Base-by-base conservation (phyloP, 202 grass and related monocot species). In the Tripidium arundinaceum region DNA sequence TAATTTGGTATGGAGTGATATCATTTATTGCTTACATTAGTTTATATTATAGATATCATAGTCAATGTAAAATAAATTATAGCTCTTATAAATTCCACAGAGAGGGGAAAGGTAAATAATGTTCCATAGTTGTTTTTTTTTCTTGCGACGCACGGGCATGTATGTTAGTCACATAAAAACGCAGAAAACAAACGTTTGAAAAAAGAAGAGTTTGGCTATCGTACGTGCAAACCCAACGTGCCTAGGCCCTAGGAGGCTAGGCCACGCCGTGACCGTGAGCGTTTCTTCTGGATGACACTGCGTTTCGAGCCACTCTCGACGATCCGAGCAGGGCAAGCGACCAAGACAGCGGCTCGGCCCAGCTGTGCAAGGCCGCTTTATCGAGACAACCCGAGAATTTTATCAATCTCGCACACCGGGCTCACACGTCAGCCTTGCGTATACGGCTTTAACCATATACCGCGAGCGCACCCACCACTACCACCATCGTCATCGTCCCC, bases 401-500 rank as follows among this genome's bases (percentile, higher is more conserved):
- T 10, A 3, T 19, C 19, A 64, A 57, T 31, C 25, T 16, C 27
- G 12, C 25, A n/a, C 2, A 0, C 2, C 0, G 62, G 64, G 2
- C 28, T 78, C 58, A 81, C 65, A 0, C 0, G 72, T 81, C 72
- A 81, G 77, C 9, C 3, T 41, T 28, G 57, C 9, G 57, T 71
- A 46, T 58, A 76, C 69, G 40, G 41, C 24, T 68, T 10, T 39
- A 68, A 4, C 34, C 15, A 66, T n/a, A n/a, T n/a, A n/a, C n/a
- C n/a, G n/a, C 72, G 73, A 14, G 80, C 80, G 86, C 46, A 79
- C 61, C 2, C 29, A 3, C 49, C 4, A 1, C 21, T 39, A 58
- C 24, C 24, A 60, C 38, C 37, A 27, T 76, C 29, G 62, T 76
- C 83, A 12, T 70, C 52, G 50, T 68, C 69, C 18, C 74, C 65